Evolutionary conservation across 495 filamentous ascomycete species (phyloP).

Genomic region (Penicillium samsonianum): DNA sequence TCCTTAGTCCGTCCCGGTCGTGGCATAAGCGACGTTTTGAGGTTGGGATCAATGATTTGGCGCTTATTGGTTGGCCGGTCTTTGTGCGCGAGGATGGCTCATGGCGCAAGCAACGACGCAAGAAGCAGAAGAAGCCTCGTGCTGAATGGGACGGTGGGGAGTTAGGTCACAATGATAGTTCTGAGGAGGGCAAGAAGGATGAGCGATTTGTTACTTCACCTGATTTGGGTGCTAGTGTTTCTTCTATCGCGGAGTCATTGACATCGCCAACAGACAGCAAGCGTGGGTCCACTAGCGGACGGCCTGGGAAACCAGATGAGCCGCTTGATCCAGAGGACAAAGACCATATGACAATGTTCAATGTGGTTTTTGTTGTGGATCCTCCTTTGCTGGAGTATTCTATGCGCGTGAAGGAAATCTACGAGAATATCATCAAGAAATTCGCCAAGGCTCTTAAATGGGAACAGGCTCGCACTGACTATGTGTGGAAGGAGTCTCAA

Average conservation of each 20-base stretch:
- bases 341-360: constrained; percentile 88
- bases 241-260: constrained; percentile 34
- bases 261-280: constrained; percentile 37
- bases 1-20: constrained; percentile 76
- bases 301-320: constrained; percentile 37
- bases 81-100: constrained; percentile 82
- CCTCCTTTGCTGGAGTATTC: constrained; percentile 76
- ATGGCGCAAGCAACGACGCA: constrained; percentile 75
- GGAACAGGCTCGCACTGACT: constrained; percentile 82
- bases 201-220: constrained; percentile 36
- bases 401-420: constrained; percentile 73
- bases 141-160: constrained; percentile 44
- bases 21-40: constrained; percentile 89
- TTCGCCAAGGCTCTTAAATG: constrained; percentile 86
- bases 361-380: constrained; percentile 88
- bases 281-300: constrained; percentile 42
- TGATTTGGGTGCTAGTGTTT: constrained; percentile 28
- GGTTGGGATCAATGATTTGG: constrained; percentile 77
- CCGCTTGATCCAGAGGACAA: constrained; percentile 55
- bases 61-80: constrained; percentile 84
- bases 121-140: constrained; percentile 56
- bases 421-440: constrained; percentile 84
- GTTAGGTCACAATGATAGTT: constrained; percentile 44
- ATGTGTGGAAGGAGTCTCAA: constrained; percentile 85
- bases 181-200: constrained; percentile 39